These are phyloP conservation scores for Hypoxylon sp. DNA, from an alignment of 2,329 filamentous ascomycete species.

Conservation along the genomic window DNA sequence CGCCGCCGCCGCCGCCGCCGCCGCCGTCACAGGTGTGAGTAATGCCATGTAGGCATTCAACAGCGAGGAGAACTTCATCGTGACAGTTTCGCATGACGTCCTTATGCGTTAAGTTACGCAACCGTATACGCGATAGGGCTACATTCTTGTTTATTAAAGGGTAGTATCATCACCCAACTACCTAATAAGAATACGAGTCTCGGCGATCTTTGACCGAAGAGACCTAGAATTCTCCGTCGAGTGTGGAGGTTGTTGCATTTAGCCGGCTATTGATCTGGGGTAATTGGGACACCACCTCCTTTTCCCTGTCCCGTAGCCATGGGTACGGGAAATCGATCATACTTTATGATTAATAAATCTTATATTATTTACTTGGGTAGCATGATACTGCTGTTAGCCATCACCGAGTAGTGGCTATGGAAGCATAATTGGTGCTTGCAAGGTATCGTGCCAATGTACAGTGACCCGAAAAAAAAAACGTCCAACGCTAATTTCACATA, in stretches of 20 bases:
- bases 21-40: conserved; percentile 17
- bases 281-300: conserved; percentile 18
- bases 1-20: conserved; percentile 4
- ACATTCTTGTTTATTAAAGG: conserved; percentile 8
- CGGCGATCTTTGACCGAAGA: conserved; percentile 23
- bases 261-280: conserved; percentile 26
- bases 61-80: conserved; percentile 37
- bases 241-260: conserved; percentile 31
- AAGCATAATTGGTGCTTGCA: background rate
- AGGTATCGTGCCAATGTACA: background rate
- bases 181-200: conserved; percentile 1
- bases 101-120: background rate
- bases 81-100: conserved; percentile 5
- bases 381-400: background rate
- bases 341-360: background rate
- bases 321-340: conserved; percentile 13
- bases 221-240: conserved; percentile 30
- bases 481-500: too few species aligned
- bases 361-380: background rate
- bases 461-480: too few species aligned
- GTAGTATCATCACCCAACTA: background rate
- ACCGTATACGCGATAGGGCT: background rate
- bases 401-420: background rate
- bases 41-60: conserved; percentile 5
- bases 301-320: conserved; percentile 21